These are phyloP conservation scores for Bruguiera parviflora DNA, from an alignment of 345 rosid genomes.

Conservation along the genomic window DNA sequence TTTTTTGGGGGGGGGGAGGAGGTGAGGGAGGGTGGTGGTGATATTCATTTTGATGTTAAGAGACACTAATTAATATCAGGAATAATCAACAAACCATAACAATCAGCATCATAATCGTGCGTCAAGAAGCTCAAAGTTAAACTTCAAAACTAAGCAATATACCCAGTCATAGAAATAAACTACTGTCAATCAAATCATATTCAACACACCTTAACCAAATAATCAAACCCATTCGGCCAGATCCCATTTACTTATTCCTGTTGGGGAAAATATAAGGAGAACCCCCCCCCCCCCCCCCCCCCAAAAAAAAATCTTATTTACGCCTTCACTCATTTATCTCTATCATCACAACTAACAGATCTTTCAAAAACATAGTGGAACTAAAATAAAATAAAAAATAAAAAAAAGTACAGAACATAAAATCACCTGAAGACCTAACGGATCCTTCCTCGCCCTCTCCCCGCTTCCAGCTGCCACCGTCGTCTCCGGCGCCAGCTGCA, in stretches of 20 bases:
- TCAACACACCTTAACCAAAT: constrained; percentile 19
- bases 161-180: constrained; percentile 3
- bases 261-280: background rate
- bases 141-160: constrained; percentile 25
- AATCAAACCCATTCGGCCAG: background rate
- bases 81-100: background rate
- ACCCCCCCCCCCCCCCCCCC: background rate
- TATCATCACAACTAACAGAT: constrained; percentile 1
- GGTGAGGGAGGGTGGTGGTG: no score
- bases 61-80: background rate
- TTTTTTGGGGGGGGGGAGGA: background rate
- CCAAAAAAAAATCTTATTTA: background rate
- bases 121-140: background rate
- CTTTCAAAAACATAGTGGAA: constrained; percentile 3
- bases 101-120: constrained; percentile 8
- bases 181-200: constrained; percentile 3
- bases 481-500: constrained; percentile 60
- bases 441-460: constrained; percentile 37
- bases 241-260: background rate
- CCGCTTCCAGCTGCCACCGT: constrained; percentile 26
- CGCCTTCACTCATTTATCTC: background rate
- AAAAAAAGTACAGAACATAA: background rate
- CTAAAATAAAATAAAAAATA: no score
- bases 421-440: constrained; percentile 66
- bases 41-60: background rate